A percentile compares a stretch with the other conserved stretches of the same genome.
phyloP scores from a whole-genome alignment of 805 yeast species.

The Saccharomyces mikatae region DNA sequence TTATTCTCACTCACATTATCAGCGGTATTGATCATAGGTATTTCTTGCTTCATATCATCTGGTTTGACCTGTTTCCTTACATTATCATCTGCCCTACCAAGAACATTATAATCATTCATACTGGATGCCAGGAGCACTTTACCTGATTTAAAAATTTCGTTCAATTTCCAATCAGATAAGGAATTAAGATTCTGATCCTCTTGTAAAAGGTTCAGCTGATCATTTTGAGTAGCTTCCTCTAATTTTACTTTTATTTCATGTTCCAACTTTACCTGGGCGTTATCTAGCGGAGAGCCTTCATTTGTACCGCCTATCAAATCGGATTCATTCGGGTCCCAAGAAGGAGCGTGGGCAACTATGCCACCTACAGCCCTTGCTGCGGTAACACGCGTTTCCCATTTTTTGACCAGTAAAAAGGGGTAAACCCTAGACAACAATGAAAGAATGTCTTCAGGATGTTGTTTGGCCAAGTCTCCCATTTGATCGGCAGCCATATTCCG shows the following conservation, averaged over 20 bases:
- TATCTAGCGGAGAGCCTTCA: slow-evolving; percentile 4
- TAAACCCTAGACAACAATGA: slow-evolving; percentile 80
- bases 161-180: slow-evolving; percentile 22
- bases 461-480: slow-evolving; percentile 84
- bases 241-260: slow-evolving; percentile 27
- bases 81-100: slow-evolving; percentile 3
- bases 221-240: slow-evolving; percentile 20
- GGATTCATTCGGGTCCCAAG: slow-evolving; percentile 75
- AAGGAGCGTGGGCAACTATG: slow-evolving; percentile 64
- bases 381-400: slow-evolving; percentile 94
- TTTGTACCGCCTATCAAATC: slow-evolving; percentile 20
- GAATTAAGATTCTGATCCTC: slow-evolving; percentile 19
- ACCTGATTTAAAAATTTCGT: slow-evolving; percentile 23
- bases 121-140: slow-evolving; percentile 25
- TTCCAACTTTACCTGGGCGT: slow-evolving; percentile 29
- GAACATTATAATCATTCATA: slow-evolving; percentile 15
- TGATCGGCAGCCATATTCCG: slow-evolving; percentile 97
- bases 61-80: slow-evolving; percentile 9
- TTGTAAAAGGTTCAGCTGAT: slow-evolving; percentile 16
- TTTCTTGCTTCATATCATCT: slow-evolving; percentile 8
- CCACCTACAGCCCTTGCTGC: slow-evolving; percentile 95
- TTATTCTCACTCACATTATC: slow-evolving; percentile 7
- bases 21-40: slow-evolving; percentile 2
- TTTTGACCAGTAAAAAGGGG: slow-evolving; percentile 72
- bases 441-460: slow-evolving; percentile 88